Evolutionary conservation across 2,329 filamentous ascomycete genomes (phyloP).

Genomic region (Exserohilum turcica): DNA sequence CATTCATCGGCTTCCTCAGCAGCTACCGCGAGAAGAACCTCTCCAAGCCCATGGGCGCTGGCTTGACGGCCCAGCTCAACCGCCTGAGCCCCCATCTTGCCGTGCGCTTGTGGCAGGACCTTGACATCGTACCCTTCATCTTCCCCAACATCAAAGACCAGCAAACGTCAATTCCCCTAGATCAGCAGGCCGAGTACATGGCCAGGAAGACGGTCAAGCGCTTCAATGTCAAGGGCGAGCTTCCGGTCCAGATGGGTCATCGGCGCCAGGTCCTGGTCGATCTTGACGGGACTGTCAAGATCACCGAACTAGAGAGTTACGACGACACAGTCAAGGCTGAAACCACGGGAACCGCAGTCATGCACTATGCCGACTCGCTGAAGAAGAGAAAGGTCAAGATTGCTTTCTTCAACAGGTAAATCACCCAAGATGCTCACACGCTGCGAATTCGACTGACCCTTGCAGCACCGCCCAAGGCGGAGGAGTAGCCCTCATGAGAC

Average conservation of each 20-base stretch:
- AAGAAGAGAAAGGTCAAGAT: constrained; percentile 69
- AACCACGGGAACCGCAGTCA: constrained; percentile 68
- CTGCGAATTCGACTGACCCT: neutral
- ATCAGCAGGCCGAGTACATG: constrained; percentile 83
- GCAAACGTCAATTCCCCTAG: constrained; percentile 65
- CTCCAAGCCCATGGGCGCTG: constrained; percentile 76
- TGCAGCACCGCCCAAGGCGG: constrained; percentile 76
- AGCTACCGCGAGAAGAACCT: constrained; percentile 68
- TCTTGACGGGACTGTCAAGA: constrained; percentile 65
- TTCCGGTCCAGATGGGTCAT: constrained; percentile 2
- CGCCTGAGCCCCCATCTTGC: constrained; percentile 68
- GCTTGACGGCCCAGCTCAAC: constrained; percentile 66
- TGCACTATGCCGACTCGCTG: constrained; percentile 67
- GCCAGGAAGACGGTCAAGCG: constrained; percentile 73
- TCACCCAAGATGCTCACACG: neutral
- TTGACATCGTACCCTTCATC: constrained; percentile 76
- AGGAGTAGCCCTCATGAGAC: constrained; percentile 80
- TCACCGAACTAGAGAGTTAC: constrained; percentile 64
- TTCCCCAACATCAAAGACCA: constrained; percentile 45
- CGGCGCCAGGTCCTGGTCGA: constrained; percentile 57
- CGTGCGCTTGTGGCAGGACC: constrained; percentile 73
- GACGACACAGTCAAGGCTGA: constrained; percentile 61
- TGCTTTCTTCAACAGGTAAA: constrained; percentile 71
- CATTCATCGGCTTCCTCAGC: constrained; percentile 62
- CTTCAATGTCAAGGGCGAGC: constrained; percentile 13